Evolutionary conservation across 192 early-diverging fungal species (phyloP).

Genomic region (Jimgerdemannia lactiflua): DNA sequence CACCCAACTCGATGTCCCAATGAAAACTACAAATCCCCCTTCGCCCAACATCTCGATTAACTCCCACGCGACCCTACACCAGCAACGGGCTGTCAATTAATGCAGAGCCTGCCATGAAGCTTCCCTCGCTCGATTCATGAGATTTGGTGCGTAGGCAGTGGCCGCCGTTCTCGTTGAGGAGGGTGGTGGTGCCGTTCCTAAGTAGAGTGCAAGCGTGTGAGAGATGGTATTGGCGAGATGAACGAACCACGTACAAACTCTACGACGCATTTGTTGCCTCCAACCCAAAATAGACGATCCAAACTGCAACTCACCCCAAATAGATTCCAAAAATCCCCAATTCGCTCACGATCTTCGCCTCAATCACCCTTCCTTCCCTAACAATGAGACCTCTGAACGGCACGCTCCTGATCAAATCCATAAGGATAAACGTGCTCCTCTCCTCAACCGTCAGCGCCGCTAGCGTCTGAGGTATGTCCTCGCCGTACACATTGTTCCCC

Average conservation of each 20-base stretch:
- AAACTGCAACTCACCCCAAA: constrained; percentile 67
- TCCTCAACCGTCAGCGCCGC: constrained; percentile 54
- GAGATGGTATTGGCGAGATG: no score
- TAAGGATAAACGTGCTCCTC: constrained; percentile 86
- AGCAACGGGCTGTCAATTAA: constrained; percentile 87
- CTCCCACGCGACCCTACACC: no score
- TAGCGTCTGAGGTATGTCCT: constrained; percentile 69
- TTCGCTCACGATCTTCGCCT: constrained; percentile 84
- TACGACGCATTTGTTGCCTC: no score
- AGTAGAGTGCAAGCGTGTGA: constrained; percentile 18
- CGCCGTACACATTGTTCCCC: constrained; percentile 93
- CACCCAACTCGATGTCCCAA: no score
- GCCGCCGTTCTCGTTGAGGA: constrained; percentile 78
- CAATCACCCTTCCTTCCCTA: constrained; percentile 67
- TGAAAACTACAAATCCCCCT: no score
- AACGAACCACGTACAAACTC: no score
- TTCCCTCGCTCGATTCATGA: constrained; percentile 83
- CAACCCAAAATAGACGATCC: background rate
- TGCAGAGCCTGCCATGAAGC: constrained; percentile 92
- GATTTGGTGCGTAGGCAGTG: constrained; percentile 93
- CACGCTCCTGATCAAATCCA: constrained; percentile 91
- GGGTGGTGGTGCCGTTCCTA: constrained; percentile 53
- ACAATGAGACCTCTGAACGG: constrained; percentile 70
- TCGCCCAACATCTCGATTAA: no score
- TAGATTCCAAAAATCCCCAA: constrained; percentile 93